phyloP scores from a whole-genome alignment of 2,329 filamentous ascomycete species.

The Monosporascus sp. region DNA sequence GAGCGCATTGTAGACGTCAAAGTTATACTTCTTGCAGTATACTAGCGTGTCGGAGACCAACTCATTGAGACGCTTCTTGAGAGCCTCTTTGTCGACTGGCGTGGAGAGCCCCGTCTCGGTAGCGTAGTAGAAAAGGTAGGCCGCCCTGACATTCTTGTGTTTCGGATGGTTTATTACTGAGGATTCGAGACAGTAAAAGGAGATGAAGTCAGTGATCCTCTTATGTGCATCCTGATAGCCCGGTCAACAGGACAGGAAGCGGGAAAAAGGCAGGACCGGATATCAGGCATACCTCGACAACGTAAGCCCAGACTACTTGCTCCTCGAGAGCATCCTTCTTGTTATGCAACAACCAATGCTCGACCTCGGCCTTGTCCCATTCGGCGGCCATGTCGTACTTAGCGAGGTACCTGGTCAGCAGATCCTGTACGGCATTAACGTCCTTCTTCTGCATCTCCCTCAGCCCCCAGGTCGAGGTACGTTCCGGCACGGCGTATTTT shows the following conservation, averaged over 20 bases:
- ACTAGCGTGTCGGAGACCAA: conserved; percentile 83
- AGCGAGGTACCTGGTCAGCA: conserved; percentile 72
- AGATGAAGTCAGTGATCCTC: conserved; percentile 94
- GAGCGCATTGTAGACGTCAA: conserved; percentile 95
- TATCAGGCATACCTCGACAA: conserved; percentile 63
- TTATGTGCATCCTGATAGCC: conserved; percentile 51
- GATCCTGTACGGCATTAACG: conserved; percentile 64
- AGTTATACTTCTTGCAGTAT: conserved; percentile 74
- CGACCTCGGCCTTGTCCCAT: conserved; percentile 73
- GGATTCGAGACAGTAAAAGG: conserved; percentile 92
- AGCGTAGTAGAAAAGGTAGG: conserved; percentile 97
- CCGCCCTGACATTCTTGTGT: conserved; percentile 76
- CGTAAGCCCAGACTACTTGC: conserved; percentile 89
- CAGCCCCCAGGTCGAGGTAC: conserved; percentile 68
- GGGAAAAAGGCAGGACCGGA: not conserved
- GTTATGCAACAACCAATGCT: conserved; percentile 81
- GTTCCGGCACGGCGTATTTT: conserved; percentile 76
- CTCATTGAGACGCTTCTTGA: conserved; percentile 75
- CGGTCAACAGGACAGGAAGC: conserved; percentile 13
- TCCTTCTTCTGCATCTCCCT: conserved; percentile 77
- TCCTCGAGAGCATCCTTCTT: conserved; percentile 55
- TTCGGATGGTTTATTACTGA: conserved; percentile 80
- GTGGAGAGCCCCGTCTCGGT: conserved; percentile 68
- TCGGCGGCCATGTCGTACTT: conserved; percentile 81
- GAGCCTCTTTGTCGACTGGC: conserved; percentile 47